Evolutionary conservation across 805 yeast species (phyloP), one percentile per base, ranked within the genome.

Genomic region (Candida nonsorbophila): DNA sequence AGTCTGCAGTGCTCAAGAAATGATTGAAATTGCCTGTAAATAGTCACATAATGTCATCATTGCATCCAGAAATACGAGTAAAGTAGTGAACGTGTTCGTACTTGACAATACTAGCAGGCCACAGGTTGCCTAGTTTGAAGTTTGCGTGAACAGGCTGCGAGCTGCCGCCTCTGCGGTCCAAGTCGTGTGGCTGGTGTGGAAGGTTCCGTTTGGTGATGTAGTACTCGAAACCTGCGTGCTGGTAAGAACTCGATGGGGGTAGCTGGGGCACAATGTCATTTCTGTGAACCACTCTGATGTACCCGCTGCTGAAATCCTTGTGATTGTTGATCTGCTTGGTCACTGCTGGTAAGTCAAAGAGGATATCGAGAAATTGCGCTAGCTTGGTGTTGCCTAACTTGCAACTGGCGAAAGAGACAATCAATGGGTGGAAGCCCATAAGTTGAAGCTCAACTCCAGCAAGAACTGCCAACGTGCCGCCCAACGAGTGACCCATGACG

Each of bases 401-500:
- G 0, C 90, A 85, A 9, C 75, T 69, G 1, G 79, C 92, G 53
- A 58, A 77, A 1, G 82, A 64, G 12, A 80, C 51, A 1, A 79
- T 72, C 22, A 67, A 46, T 1, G 83, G 80, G 6, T 70, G 49
- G 33, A 55, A 57, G 0, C 84, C 85, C 45, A 71, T 38, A 12
- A 74, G 43, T 32, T 67, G 54, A 26, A 79, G 60, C 42, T 83
- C 92, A 14, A 76, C 61, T 0, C 82, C 90, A 6, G 74, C 67
- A 19, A 84, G 53, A 4, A 66, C 53, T 2, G 87, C 79, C 29
- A 80, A 50, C 0, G 88, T 87, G 5, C 79, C 94, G 3, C 87
- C 88, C 23, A 84, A 53, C 0, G 92, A 84, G 52, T 84, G 94
- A 0, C 94, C 94, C 1, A 77, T 59, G 2, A 79, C 63, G 2